These are phyloP conservation scores for Juglanconis oblonga DNA, from an alignment of 2,329 filamentous ascomycete species.

Conservation along the genomic window DNA sequence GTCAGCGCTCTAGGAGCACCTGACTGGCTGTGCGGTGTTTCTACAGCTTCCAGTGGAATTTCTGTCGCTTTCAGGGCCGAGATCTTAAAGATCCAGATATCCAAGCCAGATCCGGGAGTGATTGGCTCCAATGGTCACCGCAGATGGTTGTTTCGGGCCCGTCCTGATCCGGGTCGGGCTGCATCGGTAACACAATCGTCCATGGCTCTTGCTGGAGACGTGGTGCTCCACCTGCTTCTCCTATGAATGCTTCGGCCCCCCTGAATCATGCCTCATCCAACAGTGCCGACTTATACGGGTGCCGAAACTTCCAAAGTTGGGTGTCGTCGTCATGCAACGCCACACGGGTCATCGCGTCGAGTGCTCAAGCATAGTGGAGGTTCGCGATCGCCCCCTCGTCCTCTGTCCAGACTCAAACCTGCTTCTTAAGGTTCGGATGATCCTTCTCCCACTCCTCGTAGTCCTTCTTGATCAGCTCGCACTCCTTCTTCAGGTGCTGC, in stretches of 20 bases:
- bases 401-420: neutral
- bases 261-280: neutral
- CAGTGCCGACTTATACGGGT: neutral
- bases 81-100: neutral
- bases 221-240: neutral
- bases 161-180: neutral
- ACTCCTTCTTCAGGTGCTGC: slow-evolving; percentile 69
- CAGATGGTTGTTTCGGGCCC: neutral
- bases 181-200: neutral
- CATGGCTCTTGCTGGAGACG: neutral
- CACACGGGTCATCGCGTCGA: neutral
- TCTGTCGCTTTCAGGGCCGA: neutral
- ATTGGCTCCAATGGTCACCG: neutral
- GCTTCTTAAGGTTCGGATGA: slow-evolving; percentile 25
- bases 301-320: neutral
- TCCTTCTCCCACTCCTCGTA: slow-evolving; percentile 55
- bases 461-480: slow-evolving; percentile 60
- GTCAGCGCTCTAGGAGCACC: neutral
- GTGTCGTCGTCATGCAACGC: neutral
- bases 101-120: neutral
- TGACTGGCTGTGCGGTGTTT: neutral
- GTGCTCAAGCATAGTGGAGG: neutral
- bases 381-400: neutral
- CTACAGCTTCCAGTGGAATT: neutral
- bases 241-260: neutral